phyloP scores from a whole-genome alignment of 148 eudicot species.

The Diospyros lotus region DNA sequence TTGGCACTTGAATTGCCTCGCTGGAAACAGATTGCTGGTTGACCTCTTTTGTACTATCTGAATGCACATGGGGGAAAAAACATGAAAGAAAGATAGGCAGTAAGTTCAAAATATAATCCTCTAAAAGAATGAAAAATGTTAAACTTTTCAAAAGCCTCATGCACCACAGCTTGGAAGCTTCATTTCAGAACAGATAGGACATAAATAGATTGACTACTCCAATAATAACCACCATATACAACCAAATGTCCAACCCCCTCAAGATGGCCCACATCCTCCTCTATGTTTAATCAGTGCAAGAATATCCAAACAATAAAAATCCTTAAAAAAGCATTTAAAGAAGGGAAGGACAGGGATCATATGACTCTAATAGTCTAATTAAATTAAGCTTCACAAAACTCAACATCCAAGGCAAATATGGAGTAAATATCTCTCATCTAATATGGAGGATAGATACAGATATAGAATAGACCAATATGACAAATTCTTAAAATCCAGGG shows the following conservation, averaged over 20 bases:
- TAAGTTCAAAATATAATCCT: not conserved
- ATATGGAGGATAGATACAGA: not conserved
- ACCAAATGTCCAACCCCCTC: not conserved
- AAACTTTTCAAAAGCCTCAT: not conserved
- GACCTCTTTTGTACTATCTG: slow-evolving; percentile 58
- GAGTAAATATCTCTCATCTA: not conserved
- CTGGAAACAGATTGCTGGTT: slow-evolving; percentile 38
- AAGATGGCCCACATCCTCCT: not conserved
- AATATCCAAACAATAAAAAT: not conserved
- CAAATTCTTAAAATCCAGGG: not conserved
- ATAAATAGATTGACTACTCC: no score
- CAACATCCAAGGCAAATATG: not conserved
- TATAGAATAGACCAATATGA: not conserved
- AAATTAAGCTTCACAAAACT: not conserved
- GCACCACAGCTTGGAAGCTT: not conserved
- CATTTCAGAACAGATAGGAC: not conserved
- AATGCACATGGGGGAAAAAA: slow-evolving; percentile 6
- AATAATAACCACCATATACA: not conserved
- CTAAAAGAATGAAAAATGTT: not conserved
- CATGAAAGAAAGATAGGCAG: not conserved
- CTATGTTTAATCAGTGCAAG: not conserved
- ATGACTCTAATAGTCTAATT: not conserved
- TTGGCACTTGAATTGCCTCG: slow-evolving; percentile 21
- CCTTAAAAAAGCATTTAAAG: not conserved
- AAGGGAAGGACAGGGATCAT: not conserved